Conservation (phyloP, 768 basidiomycete genomes). For the Strobilomyces confusus region DNA sequence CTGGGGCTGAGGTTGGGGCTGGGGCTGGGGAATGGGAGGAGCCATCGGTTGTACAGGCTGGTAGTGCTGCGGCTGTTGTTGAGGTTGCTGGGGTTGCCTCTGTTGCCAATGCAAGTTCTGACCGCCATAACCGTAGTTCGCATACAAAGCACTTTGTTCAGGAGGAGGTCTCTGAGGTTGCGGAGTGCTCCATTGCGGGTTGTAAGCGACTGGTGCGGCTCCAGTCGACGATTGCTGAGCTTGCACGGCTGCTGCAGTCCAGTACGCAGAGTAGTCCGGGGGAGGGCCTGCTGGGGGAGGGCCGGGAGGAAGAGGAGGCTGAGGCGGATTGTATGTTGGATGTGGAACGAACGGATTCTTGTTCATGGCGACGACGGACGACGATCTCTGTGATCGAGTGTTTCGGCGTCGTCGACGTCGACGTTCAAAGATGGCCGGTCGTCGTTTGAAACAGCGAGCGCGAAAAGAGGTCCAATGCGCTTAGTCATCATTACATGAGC, state of each 20-base stretch:
- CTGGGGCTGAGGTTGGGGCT: slow-evolving; percentile 54
- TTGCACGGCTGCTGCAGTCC: slow-evolving; percentile 60
- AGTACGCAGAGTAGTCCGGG: slow-evolving; percentile 76
- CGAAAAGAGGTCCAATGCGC: slow-evolving; percentile 13
- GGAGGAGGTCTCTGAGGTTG: slow-evolving; percentile 65
- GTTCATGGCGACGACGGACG: slow-evolving; percentile 50
- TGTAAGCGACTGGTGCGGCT: slow-evolving; percentile 46
- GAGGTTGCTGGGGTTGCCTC: slow-evolving; percentile 60
- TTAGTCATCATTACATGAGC: slow-evolving; percentile 21
- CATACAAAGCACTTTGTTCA: slow-evolving; percentile 82
- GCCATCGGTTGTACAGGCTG: slow-evolving; percentile 48
- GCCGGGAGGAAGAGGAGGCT: slow-evolving; percentile 77
- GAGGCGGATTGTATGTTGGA: slow-evolving; percentile 63
- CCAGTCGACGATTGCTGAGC: slow-evolving; percentile 29
- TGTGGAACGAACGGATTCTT: slow-evolving; percentile 80
- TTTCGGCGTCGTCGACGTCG: slow-evolving; percentile 6
- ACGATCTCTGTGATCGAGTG: slow-evolving; percentile 11
- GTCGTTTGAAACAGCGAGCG: slow-evolving; percentile 25
- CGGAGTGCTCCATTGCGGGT: slow-evolving; percentile 62
- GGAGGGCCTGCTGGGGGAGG: slow-evolving; percentile 70
- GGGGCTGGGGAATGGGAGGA: slow-evolving; percentile 51
- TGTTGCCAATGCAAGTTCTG: slow-evolving; percentile 60
- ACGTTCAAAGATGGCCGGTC: slow-evolving; percentile 11
- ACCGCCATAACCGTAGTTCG: slow-evolving; percentile 87
- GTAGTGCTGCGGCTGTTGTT: slow-evolving; percentile 42